Percentiles rank a stretch among this genome's conserved stretches.
These are phyloP conservation scores for Benincasa hispida DNA, from an alignment of 306 rosid species.

Conservation along the genomic window DNA sequence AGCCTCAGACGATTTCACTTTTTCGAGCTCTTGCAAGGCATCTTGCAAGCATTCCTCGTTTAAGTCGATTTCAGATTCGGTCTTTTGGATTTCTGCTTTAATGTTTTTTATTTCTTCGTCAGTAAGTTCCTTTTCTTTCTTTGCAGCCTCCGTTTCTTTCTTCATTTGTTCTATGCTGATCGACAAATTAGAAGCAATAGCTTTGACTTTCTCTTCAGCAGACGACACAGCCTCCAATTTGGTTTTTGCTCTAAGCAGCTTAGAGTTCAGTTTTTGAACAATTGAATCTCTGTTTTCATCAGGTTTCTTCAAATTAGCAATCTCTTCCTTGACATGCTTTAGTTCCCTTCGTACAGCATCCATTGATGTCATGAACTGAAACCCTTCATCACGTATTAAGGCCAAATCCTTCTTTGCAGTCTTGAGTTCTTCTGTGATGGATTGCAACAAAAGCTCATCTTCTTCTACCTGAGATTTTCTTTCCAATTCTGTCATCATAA, in stretches of 20 bases:
- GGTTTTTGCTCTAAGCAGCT: slow-evolving; percentile 62
- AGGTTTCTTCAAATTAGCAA: slow-evolving; percentile 29
- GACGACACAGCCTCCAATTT: slow-evolving; percentile 58
- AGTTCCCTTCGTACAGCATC: slow-evolving; percentile 79
- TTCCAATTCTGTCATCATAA: slow-evolving; percentile 13
- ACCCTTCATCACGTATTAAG: slow-evolving; percentile 48
- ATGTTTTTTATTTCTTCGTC: slow-evolving; percentile 30
- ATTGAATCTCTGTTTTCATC: slow-evolving; percentile 31
- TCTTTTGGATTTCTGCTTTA: slow-evolving; percentile 31
- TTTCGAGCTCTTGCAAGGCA: slow-evolving; percentile 58
- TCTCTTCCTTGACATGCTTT: slow-evolving; percentile 37
- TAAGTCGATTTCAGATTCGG: slow-evolving; percentile 42
- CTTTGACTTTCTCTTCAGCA: slow-evolving; percentile 53
- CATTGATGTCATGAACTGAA: slow-evolving; percentile 75
- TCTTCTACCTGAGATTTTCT: slow-evolving; percentile 19
- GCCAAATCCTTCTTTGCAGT: slow-evolving; percentile 55
- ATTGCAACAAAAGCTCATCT: slow-evolving; percentile 24
- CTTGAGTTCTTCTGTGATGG: slow-evolving; percentile 40
- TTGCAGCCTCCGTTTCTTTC: slow-evolving; percentile 40
- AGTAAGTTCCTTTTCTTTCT: slow-evolving; percentile 35
- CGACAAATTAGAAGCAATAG: slow-evolving; percentile 38
- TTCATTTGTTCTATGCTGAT: slow-evolving; percentile 45
- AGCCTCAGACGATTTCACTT: slow-evolving; percentile 43
- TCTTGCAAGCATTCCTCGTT: slow-evolving; percentile 51
- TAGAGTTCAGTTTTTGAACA: slow-evolving; percentile 43